Base-by-base conservation (phyloP, 192 early-diverging fungal species). In the Coemansia sp. region DNA sequence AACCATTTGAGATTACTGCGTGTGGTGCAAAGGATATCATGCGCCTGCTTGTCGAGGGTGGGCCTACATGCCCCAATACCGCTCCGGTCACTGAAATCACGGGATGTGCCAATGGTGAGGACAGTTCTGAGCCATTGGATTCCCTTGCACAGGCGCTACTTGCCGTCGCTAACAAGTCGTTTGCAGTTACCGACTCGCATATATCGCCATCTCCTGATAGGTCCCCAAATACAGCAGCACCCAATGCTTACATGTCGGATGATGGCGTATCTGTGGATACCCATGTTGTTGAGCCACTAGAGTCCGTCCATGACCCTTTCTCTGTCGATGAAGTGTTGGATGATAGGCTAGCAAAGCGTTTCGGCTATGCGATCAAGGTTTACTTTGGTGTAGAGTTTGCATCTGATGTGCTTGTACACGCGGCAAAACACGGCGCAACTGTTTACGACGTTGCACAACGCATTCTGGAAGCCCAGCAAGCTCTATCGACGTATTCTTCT, bases 311-410 rank as follows among this genome's bases (percentile, higher is more conserved):
- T 24, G 81, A 83, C 28, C 60, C 49, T 28, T 68, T 79, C 56
- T 59, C 76, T 1, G 64, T 69, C 4, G 69, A 68, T 28, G 69
- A 62, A 28, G 69, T 73, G 31, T 56, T 79, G 48, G 73, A 75
- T 49, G 89, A 93, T 54, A 50, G 65, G 7, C 85, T 87, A 56
- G 85, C 89, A 4, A 75, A 78, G 57, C 83, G 92, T 18, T 85
- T 96, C 25, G 92, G 91, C 19, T 92, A 94, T 68, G 90, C 85
- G 10, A 88, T 96, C 61, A 87, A 88, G 56, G 73, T 87, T 38
- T 86, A 90, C 61, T 95, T 91, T 73, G 91, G 91, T 24, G 85
- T 98, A 41, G 93, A 98, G 67, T 95, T 98, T 79, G 85, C 92
- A 2, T 16, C 71, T 6, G 74, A 76, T 56, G 73, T 76, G 34